Evolutionary conservation across 768 basidiomycete species (phyloP).

Genomic region (Epithele typhae): DNA sequence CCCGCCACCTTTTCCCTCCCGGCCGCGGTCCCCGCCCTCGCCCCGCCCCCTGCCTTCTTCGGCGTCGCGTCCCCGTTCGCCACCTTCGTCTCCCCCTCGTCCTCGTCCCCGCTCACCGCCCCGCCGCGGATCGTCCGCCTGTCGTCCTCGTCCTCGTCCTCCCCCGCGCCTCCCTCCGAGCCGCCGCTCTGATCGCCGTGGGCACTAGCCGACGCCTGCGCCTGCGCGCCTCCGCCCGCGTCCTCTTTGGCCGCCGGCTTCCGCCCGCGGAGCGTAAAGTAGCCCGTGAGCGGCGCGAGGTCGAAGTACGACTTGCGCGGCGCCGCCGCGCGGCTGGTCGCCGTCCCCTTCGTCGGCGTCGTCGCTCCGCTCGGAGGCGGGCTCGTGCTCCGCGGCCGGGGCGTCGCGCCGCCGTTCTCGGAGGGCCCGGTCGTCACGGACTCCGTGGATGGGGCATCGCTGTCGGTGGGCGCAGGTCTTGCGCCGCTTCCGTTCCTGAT

Average conservation of each 20-base stretch:
- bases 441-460: neutral
- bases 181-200: neutral
- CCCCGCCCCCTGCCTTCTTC: neutral
- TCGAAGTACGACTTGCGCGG: slow-evolving; percentile 43
- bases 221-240: slow-evolving; percentile 17
- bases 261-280: slow-evolving; percentile 56
- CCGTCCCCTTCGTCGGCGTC: slow-evolving; percentile 47
- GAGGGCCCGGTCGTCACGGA: neutral
- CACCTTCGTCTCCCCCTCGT: slow-evolving; percentile 20
- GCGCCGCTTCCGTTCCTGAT: neutral
- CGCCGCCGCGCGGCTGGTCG: too few relatives aligned
- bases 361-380: slow-evolving; percentile 52
- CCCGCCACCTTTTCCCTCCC: slow-evolving; percentile 17
- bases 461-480: neutral
- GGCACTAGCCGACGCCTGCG: slow-evolving; percentile 5
- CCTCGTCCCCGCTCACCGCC: slow-evolving; percentile 7
- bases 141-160: slow-evolving; percentile 23
- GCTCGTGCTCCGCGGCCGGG: slow-evolving; percentile 23
- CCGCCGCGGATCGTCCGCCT: slow-evolving; percentile 24
- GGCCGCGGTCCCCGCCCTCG: neutral
- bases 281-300: slow-evolving; percentile 59
- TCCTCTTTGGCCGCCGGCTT: slow-evolving; percentile 40
- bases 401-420: slow-evolving; percentile 3
- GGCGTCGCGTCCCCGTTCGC: slow-evolving; percentile 18
- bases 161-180: neutral